Evolutionary conservation across 1,284 basidiomycete genomes (phyloP).

Genomic region (Mycena citricolor): DNA sequence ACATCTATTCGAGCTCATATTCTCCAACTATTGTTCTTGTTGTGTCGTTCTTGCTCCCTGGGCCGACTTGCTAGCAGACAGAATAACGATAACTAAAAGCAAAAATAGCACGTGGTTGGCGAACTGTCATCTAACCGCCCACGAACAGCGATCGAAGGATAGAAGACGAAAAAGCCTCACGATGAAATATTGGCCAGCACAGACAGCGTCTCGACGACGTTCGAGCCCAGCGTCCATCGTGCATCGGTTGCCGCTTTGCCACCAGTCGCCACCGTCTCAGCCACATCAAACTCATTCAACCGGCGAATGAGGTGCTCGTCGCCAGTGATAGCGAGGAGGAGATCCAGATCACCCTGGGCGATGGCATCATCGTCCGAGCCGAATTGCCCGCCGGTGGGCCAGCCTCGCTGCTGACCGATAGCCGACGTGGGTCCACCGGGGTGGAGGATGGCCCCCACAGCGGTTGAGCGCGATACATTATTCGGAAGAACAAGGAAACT

Average conservation of each 20-base stretch:
- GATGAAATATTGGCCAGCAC: constrained; percentile 34
- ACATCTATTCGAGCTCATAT: neutral
- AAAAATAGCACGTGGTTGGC: neutral
- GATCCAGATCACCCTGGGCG: constrained; percentile 49
- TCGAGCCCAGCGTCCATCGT: constrained; percentile 62
- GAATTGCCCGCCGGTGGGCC: constrained; percentile 19
- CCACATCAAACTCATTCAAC: constrained; percentile 68
- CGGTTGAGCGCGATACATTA: constrained; percentile 78
- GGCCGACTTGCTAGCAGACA: constrained; percentile 15
- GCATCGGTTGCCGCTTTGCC: constrained; percentile 73
- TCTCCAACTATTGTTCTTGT: neutral
- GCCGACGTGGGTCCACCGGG: constrained; percentile 64
- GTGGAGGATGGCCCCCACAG: constrained; percentile 73
- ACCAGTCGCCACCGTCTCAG: constrained; percentile 71
- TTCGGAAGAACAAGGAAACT: constrained; percentile 84
- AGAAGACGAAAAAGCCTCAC: constrained; percentile 13
- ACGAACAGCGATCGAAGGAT: neutral
- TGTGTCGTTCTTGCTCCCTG: neutral
- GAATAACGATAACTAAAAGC: constrained; percentile 23
- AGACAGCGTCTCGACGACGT: constrained; percentile 40
- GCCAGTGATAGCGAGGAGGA: constrained; percentile 65
- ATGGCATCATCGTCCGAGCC: constrained; percentile 31
- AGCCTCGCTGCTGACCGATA: constrained; percentile 40
- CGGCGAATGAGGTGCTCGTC: constrained; percentile 76
- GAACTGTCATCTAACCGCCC: neutral